Evolutionary conservation across 257 asterid genomes (phyloP).

Genomic region (Salvia rosmarinus): DNA sequence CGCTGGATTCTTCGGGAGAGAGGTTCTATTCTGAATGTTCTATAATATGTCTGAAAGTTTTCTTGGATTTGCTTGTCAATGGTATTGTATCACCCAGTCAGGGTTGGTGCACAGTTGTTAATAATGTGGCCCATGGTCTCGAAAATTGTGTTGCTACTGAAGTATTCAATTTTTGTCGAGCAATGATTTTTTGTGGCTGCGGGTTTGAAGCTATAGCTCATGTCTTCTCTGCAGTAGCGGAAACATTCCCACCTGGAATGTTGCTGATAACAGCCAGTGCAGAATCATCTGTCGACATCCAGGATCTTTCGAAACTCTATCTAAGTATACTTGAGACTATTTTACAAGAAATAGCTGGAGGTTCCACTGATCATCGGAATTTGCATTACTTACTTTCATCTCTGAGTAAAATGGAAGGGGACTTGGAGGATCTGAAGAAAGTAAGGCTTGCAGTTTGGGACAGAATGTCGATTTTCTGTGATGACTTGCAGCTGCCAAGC

Average conservation of each 20-base stretch:
- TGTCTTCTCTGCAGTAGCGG: slow-evolving; percentile 48
- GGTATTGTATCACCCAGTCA: slow-evolving; percentile 62
- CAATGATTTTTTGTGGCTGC: slow-evolving; percentile 78
- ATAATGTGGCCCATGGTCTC: slow-evolving; percentile 56
- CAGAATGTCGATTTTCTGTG: slow-evolving; percentile 68
- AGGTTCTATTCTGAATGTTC: slow-evolving; percentile 59
- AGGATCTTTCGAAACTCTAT: slow-evolving; percentile 72
- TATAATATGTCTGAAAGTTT: slow-evolving; percentile 51
- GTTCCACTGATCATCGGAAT: slow-evolving; percentile 47
- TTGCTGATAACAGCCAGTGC: slow-evolving; percentile 24
- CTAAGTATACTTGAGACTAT: slow-evolving; percentile 59
- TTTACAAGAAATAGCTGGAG: slow-evolving; percentile 61
- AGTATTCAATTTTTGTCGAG: slow-evolving; percentile 62
- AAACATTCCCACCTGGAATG: slow-evolving; percentile 50
- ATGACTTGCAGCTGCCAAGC: slow-evolving; percentile 67
- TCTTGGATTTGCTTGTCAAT: slow-evolving; percentile 55
- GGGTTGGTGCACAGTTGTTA: slow-evolving; percentile 74
- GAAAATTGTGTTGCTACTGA: slow-evolving; percentile 48
- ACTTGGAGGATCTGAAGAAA: slow-evolving; percentile 58
- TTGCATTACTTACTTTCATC: slow-evolving; percentile 66
- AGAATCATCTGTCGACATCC: slow-evolving; percentile 44
- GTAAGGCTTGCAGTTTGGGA: slow-evolving; percentile 80
- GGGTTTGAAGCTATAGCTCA: slow-evolving; percentile 59
- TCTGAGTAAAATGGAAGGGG: slow-evolving; percentile 76
- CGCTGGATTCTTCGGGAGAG: slow-evolving; percentile 40